Evolutionary conservation across 257 asterid species (phyloP).

Genomic region (Nicotiana undulata): DNA sequence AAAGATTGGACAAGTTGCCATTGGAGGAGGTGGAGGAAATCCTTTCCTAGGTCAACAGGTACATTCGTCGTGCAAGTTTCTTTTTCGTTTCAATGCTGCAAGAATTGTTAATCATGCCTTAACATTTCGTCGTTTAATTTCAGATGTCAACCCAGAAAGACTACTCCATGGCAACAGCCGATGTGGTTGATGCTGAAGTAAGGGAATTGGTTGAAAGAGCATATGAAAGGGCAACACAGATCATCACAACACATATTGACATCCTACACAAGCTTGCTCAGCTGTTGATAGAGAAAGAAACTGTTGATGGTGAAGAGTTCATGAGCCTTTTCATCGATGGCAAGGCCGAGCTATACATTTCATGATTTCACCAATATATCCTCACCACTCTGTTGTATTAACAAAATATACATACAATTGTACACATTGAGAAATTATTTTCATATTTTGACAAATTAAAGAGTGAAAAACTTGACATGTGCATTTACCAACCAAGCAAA

Average conservation of each 20-base stretch:
- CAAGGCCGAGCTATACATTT: conserved; percentile 64
- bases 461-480: conserved; percentile 7
- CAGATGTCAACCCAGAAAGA: conserved; percentile 60
- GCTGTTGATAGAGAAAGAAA: conserved; percentile 80
- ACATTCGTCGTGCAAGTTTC: neutral
- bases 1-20: conserved; percentile 90
- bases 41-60: conserved; percentile 97
- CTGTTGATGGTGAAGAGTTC: conserved; percentile 97
- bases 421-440: conserved; percentile 22
- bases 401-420: conserved; percentile 2
- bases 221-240: conserved; percentile 59
- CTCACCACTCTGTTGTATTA: conserved; percentile 17
- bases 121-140: neutral
- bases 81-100: neutral
- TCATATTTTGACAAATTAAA: conserved; percentile 23
- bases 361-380: conserved; percentile 24
- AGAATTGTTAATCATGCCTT: neutral
- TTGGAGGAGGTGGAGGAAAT: conserved; percentile 88
- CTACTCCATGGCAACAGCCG: conserved; percentile 99
- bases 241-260: conserved; percentile 58
- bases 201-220: conserved; percentile 80
- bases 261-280: conserved; percentile 92
- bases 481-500: conserved; percentile 15
- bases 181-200: conserved; percentile 82
- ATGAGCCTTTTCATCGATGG: conserved; percentile 98